Base-by-base conservation (phyloP, 2,329 filamentous ascomycete species). In the Diaporthe citrichinensis region DNA sequence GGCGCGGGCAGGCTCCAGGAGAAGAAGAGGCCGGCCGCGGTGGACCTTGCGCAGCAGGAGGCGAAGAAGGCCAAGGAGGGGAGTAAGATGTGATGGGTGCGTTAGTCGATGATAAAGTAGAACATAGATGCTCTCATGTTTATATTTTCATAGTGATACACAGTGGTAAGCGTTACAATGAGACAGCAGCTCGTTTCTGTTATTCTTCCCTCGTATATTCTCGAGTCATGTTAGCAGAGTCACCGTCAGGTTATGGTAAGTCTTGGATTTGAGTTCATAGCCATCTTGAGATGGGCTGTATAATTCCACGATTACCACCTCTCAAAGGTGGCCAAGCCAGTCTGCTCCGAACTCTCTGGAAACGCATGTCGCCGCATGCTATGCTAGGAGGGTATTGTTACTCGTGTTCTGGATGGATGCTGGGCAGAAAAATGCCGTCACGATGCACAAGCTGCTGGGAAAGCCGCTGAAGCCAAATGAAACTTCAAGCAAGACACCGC, bases 1-100 rank as follows among this genome's bases (percentile, higher is more conserved):
- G 83, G 83, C 46, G 81, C 90, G 46, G 87, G 90, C 12, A 80
- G 79, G 72, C 81, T 88, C 41, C 84, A 86, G 34, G 85, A 87
- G 28, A 89, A 90, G 82, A 86, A 85, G 79, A 80, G 79, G 77
- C 80, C 77, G 59, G 83, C 76, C 14, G 71, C 41, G 12, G 80
- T 81, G 34, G 82, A 82, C 55, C 79, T 83, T 25, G 81, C 79
- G 9, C 80, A 79, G 74, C 83, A 84, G 71, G 83, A 84, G 49
- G 77, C 82, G 61, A 84, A 84, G 78, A 83, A 82, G 74, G 81
- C 81, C 59, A 74, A 62, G n/a, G 76, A 74, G 53, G 80, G 76
- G 31, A 80, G 80, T n/a, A 87, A 86, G 82, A 87, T 86, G 79
- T 87, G 81, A 77, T 46, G 67, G 69, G 58, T 15, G 62, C 72